phyloP scores from a whole-genome alignment of 495 filamentous ascomycete genomes.

The Xylaria grammica region DNA sequence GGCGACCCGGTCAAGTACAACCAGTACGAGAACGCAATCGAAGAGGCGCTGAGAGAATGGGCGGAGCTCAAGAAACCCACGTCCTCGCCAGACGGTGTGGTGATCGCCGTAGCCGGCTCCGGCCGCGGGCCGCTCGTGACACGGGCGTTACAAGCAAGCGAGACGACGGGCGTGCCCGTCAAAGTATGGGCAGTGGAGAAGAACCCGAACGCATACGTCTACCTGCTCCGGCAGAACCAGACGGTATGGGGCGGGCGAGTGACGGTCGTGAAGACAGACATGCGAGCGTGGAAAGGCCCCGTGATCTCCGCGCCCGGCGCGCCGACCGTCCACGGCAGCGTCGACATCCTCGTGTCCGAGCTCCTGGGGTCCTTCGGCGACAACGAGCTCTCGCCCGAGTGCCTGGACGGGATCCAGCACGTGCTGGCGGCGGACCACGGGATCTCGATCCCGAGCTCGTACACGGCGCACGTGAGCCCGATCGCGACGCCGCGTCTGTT shows the following conservation, averaged over 20 bases:
- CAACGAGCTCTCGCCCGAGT: slow-evolving; percentile 90
- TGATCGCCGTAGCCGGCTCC: slow-evolving; percentile 91
- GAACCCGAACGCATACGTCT: slow-evolving; percentile 95
- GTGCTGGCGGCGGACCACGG: slow-evolving; percentile 75
- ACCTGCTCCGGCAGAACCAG: slow-evolving; percentile 85
- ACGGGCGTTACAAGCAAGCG: slow-evolving; percentile 78
- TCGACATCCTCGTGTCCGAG: slow-evolving; percentile 94
- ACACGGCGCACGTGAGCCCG: slow-evolving; percentile 89
- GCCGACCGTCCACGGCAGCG: slow-evolving; percentile 55
- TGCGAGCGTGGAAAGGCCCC: slow-evolving; percentile 92
- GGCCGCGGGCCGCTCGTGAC: slow-evolving; percentile 91
- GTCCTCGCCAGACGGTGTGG: slow-evolving; percentile 70
- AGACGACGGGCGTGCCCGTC: slow-evolving; percentile 74
- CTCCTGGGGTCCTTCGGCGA: slow-evolving; percentile 91
- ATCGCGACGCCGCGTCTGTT: slow-evolving; percentile 88
- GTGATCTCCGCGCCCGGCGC: slow-evolving; percentile 39
- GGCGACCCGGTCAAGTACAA: slow-evolving; percentile 98
- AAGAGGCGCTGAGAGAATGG: slow-evolving; percentile 84
- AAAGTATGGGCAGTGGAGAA: slow-evolving; percentile 94
- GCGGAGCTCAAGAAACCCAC: slow-evolving; percentile 69
- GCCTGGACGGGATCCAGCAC: slow-evolving; percentile 86
- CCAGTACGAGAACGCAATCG: slow-evolving; percentile 88
- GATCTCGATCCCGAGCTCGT: slow-evolving; percentile 90
- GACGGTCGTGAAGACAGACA: slow-evolving; percentile 90
- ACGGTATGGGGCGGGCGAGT: slow-evolving; percentile 75